These are phyloP conservation scores for Rosa rugosa DNA, from an alignment of 306 rosid genomes.

Conservation along the genomic window DNA sequence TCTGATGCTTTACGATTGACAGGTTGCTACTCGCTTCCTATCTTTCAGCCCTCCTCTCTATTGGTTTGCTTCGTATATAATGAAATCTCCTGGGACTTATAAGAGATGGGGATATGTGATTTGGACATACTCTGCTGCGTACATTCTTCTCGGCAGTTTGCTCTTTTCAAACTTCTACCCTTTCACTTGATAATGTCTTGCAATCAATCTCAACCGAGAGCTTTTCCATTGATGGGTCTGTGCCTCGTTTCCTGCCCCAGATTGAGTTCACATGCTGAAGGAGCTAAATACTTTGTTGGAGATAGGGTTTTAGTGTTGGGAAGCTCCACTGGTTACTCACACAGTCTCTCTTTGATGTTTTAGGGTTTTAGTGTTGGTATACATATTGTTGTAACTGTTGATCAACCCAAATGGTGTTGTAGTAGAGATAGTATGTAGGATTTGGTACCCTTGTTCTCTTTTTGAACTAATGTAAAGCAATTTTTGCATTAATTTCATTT, in stretches of 20 bases:
- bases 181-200: constrained; percentile 52
- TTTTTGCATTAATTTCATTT: not conserved
- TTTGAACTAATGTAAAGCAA: not conserved
- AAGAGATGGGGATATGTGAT: constrained; percentile 68
- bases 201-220: not conserved
- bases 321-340: not conserved
- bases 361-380: not conserved
- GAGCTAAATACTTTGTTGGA: not conserved
- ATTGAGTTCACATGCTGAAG: not conserved
- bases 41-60: constrained; percentile 83
- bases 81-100: constrained; percentile 35
- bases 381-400: not conserved
- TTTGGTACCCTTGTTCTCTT: not conserved
- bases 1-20: constrained; percentile 29
- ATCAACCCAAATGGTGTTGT: not conserved
- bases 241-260: not conserved
- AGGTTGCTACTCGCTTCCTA: constrained; percentile 94
- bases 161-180: constrained; percentile 92
- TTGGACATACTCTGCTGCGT: constrained; percentile 76
- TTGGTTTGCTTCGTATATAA: constrained; percentile 80
- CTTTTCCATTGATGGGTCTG: not conserved
- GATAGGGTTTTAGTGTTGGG: not conserved
- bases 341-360: no score
- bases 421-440: not conserved
- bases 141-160: constrained; percentile 81